Conservation (phyloP, 257 asterid genomes). For the Lithospermum erythrorhizon region DNA sequence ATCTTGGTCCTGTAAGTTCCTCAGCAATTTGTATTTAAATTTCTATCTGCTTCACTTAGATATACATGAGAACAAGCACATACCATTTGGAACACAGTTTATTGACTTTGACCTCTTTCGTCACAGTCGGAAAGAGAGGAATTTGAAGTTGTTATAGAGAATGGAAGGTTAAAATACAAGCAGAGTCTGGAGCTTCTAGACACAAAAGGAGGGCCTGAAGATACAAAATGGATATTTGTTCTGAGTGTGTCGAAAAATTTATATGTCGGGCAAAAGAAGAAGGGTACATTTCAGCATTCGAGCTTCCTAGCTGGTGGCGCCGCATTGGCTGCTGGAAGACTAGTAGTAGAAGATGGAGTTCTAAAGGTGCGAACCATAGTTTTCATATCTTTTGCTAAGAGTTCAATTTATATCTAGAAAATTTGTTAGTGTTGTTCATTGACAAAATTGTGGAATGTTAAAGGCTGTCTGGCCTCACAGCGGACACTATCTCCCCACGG, state of each 20-base stretch:
- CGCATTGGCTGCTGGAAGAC: constrained; percentile 75
- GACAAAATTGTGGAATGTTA: background rate
- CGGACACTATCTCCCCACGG: constrained; percentile 93
- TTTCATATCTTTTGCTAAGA: background rate
- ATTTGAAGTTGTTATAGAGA: constrained; percentile 45
- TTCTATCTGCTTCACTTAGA: too few relatives aligned
- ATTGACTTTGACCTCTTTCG: constrained; percentile 2
- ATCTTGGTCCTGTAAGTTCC: constrained; percentile 72
- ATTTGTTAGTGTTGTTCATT: background rate
- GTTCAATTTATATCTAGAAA: background rate
- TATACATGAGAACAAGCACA: background rate
- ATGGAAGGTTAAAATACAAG: constrained; percentile 49
- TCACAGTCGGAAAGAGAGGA: constrained; percentile 56
- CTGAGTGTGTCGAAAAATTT: constrained; percentile 52
- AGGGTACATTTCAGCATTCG: constrained; percentile 82
- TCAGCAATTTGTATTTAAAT: background rate
- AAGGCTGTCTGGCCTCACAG: constrained; percentile 98
- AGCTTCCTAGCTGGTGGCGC: constrained; percentile 97
- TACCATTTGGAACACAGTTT: background rate
- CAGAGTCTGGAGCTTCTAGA: constrained; percentile 50
- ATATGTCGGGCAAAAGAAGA: constrained; percentile 66
- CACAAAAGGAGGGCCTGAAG: constrained; percentile 52
- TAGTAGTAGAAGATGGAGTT: constrained; percentile 62
- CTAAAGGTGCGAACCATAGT: constrained; percentile 40
- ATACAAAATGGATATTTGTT: constrained; percentile 81